Percentiles rank a stretch among this genome's conserved stretches.
Conservation (phyloP, 2,329 filamentous ascomycete genomes). For the Cladophialophora immunda region DNA sequence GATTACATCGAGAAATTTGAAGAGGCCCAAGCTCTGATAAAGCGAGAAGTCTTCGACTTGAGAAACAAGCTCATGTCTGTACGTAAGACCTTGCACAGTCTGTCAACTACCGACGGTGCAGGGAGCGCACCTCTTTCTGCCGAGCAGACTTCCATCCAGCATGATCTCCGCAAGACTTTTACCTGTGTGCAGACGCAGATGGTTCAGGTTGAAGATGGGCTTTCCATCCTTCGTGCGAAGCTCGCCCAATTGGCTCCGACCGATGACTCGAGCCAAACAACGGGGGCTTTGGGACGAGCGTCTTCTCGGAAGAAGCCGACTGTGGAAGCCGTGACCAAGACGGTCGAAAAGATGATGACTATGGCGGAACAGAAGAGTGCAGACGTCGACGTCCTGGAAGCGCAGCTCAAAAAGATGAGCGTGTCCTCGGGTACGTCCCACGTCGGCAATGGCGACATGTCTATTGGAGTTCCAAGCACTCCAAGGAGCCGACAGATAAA, state of each 20-base stretch:
- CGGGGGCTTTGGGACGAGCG: conserved; percentile 37
- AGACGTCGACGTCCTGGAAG: conserved; percentile 89
- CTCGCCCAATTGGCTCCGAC: conserved; percentile 67
- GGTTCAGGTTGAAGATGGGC: conserved; percentile 78
- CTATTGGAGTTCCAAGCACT: conserved; percentile 26
- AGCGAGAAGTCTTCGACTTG: conserved; percentile 75
- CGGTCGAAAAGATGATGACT: conserved; percentile 88
- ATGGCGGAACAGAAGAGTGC: conserved; percentile 92
- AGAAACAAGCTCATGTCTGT: conserved; percentile 80
- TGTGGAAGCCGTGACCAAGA: conserved; percentile 89
- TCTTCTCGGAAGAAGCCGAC: conserved; percentile 71
- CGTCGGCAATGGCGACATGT: conserved; percentile 28
- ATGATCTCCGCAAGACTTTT: conserved; percentile 80
- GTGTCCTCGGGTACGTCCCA: conserved; percentile 47
- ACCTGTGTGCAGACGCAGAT: conserved; percentile 77
- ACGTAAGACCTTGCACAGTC: conserved; percentile 75
- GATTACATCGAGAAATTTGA: conserved; percentile 74
- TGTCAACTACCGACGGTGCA: conserved; percentile 74
- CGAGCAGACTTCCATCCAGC: conserved; percentile 84
- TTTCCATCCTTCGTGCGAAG: conserved; percentile 80
- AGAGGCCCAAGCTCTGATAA: conserved; percentile 70
- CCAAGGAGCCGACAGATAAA: conserved; percentile 25
- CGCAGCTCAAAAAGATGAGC: conserved; percentile 79
- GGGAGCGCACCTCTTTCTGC: conserved; percentile 79
- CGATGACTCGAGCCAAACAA: conserved; percentile 58